phyloP scores from a whole-genome alignment of 306 rosid genomes.

The Ziziphus jujuba region DNA sequence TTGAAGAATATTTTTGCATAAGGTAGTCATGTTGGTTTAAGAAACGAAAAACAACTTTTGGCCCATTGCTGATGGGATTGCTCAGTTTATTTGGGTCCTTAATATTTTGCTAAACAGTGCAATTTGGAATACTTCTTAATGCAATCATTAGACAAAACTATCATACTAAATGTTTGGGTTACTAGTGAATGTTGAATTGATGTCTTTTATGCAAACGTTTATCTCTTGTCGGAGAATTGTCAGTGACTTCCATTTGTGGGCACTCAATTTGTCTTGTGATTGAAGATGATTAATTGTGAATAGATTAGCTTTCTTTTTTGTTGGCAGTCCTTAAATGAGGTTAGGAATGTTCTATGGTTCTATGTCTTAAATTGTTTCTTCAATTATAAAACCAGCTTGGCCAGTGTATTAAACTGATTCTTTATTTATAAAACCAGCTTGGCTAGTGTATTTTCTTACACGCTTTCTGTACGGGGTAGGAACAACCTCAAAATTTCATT shows the following conservation, averaged over 20 bases:
- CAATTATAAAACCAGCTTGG: background rate
- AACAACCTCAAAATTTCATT: constrained; percentile 2
- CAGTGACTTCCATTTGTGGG: too few species aligned
- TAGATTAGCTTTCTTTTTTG: background rate
- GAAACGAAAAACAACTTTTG: too few species aligned
- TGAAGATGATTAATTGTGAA: too few species aligned
- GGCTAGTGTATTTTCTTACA: background rate
- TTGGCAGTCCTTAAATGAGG: background rate
- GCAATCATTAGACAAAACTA: too few species aligned
- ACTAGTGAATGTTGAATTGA: too few species aligned
- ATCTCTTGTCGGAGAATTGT: too few species aligned
- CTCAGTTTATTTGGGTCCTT: too few species aligned
- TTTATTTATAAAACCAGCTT: background rate
- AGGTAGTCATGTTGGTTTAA: background rate
- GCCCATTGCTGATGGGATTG: background rate
- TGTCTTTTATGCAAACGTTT: too few species aligned
- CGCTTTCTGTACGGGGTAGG: background rate
- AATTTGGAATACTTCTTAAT: too few species aligned
- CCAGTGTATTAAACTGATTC: background rate
- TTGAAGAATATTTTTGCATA: background rate
- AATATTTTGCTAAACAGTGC: too few species aligned
- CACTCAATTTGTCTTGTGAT: too few species aligned
- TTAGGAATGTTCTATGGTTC: background rate
- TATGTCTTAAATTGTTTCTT: background rate
- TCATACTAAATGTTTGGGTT: too few species aligned